Conservation (phyloP, 164 flowering plant genomes). For the Aristolochia contorta region DNA sequence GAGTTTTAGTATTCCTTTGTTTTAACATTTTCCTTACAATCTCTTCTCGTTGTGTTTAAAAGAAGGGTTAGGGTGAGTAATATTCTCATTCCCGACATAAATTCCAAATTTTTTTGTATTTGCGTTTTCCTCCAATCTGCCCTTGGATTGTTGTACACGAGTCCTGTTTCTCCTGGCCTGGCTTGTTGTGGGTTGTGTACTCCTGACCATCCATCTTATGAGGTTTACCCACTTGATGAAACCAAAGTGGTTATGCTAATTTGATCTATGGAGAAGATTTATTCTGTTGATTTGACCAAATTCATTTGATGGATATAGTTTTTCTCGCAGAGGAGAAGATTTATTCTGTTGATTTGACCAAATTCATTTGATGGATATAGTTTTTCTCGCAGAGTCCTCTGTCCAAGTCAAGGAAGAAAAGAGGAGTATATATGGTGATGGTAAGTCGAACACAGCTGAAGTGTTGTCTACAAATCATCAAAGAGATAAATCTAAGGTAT, state of each 20-base stretch:
- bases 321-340: slow-evolving; percentile 20
- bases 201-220: neutral
- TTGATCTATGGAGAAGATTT: neutral
- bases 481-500: slow-evolving; percentile 22
- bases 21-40: neutral
- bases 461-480: slow-evolving; percentile 18
- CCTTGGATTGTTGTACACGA: neutral
- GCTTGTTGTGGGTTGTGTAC: neutral
- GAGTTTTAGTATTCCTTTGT: slow-evolving; percentile 3
- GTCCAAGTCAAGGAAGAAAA: slow-evolving; percentile 31
- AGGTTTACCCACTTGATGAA: neutral
- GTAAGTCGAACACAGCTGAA: slow-evolving; percentile 22
- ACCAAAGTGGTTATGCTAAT: too few species aligned
- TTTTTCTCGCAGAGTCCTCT: slow-evolving; percentile 23
- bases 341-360: neutral
- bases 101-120: too few species aligned
- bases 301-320: neutral
- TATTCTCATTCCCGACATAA: too few species aligned
- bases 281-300: neutral
- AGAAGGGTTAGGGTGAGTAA: too few species aligned
- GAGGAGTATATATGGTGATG: slow-evolving; percentile 16
- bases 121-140: too few species aligned
- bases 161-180: neutral
- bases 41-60: too few species aligned
- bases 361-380: neutral